Conservation (phyloP, 305 asterid genomes). For the Caryopteris hybrid region DNA sequence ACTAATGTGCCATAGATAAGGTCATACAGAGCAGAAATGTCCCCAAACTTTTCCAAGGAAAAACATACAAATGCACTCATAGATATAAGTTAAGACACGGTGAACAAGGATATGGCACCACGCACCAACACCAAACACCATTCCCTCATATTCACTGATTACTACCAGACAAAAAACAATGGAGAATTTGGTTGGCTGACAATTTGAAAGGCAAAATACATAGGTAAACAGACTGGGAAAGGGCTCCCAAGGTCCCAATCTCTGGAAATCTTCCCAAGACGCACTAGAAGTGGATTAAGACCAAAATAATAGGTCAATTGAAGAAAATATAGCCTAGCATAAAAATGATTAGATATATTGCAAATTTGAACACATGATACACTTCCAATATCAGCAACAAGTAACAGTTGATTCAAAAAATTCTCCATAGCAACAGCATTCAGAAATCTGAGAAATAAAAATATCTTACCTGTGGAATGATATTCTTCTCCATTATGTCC, state of each 20-base stretch:
- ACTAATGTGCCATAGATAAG: background rate
- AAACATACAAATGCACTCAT: background rate
- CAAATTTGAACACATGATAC: background rate
- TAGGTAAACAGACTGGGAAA: background rate
- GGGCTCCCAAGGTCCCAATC: background rate
- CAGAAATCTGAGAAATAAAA: background rate
- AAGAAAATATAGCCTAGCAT: background rate
- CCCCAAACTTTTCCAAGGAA: constrained; percentile 2
- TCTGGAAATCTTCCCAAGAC: background rate
- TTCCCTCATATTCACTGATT: background rate
- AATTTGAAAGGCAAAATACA: background rate
- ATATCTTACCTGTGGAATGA: constrained; percentile 82
- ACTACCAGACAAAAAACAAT: background rate
- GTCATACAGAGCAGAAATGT: background rate
- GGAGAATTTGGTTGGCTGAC: background rate
- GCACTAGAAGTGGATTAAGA: background rate
- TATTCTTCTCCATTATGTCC: constrained; percentile 94
- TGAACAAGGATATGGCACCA: background rate
- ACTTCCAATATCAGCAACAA: background rate
- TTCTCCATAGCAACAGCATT: background rate
- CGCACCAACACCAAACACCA: background rate
- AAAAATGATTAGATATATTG: background rate
- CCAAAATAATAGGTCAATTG: background rate
- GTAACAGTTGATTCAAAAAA: background rate
- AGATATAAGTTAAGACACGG: background rate